Percentiles rank a stretch among this genome's conserved stretches.
Evolutionary conservation across 768 basidiomycete genomes (phyloP).

Genomic region (Thelephora ganbajun): DNA sequence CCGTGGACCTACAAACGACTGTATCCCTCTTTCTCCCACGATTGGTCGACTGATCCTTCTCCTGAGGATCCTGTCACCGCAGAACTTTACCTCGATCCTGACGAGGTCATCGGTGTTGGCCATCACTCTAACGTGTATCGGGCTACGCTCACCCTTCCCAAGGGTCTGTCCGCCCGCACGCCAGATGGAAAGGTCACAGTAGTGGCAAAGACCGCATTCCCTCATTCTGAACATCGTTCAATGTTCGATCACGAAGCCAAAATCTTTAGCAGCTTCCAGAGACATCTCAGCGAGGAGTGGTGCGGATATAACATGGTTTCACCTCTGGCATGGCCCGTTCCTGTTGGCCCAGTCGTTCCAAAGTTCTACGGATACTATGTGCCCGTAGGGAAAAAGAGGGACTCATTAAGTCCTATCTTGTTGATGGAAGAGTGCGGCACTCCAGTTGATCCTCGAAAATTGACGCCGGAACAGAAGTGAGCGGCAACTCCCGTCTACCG

Average conservation of each 20-base stretch:
- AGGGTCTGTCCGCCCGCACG: constrained; percentile 13
- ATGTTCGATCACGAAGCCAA: constrained; percentile 23
- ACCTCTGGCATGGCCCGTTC: constrained; percentile 29
- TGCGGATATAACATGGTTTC: constrained; percentile 30
- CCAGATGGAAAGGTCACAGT: constrained; percentile 13
- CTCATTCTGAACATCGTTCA: constrained; percentile 3
- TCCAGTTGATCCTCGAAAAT: constrained; percentile 15
- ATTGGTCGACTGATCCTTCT: background rate
- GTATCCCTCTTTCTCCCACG: background rate
- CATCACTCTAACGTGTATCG: constrained; percentile 39
- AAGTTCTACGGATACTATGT: constrained; percentile 54
- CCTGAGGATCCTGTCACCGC: constrained; percentile 11
- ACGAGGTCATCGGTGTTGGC: constrained; percentile 25
- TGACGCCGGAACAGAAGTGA: constrained; percentile 12
- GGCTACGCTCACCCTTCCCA: constrained; percentile 38
- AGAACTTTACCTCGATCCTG: constrained; percentile 34
- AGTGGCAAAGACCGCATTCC: constrained; percentile 15
- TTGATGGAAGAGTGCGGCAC: constrained; percentile 34
- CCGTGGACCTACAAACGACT: background rate
- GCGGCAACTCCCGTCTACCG: background rate
- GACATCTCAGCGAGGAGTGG: constrained; percentile 34
- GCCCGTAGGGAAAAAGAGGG: constrained; percentile 9
- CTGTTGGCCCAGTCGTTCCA: constrained; percentile 38
- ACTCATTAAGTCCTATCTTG: constrained; percentile 23
- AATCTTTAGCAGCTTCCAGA: constrained; percentile 31